A percentile compares a stretch with the other conserved stretches of the same genome.
Evolutionary conservation across 306 rosid genomes (phyloP).

Genomic region (Cucumis hystrix): DNA sequence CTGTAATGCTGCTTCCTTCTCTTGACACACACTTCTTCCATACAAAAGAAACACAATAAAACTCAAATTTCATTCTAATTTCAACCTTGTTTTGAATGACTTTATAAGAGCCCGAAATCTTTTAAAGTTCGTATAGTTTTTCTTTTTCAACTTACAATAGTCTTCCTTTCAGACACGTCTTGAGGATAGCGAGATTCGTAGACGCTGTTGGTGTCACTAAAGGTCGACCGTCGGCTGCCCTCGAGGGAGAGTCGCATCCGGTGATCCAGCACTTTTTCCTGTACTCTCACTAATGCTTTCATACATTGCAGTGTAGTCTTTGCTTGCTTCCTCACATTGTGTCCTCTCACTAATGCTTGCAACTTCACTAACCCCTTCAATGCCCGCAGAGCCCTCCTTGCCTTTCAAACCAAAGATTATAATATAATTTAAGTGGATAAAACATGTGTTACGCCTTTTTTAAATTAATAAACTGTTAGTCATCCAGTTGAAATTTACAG

Average conservation of each 20-base stretch:
- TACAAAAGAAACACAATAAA: background rate
- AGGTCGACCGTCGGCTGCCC: slow-evolving; percentile 70
- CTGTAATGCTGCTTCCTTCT: slow-evolving; percentile 76
- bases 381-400: slow-evolving; percentile 89
- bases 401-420: slow-evolving; percentile 25
- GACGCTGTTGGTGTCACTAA: slow-evolving; percentile 60
- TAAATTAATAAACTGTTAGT: no score
- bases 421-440: no score
- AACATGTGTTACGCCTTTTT: no score
- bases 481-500: no score
- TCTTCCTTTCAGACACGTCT: slow-evolving; percentile 68
- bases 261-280: slow-evolving; percentile 74
- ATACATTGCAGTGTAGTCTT: slow-evolving; percentile 87
- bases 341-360: slow-evolving; percentile 94
- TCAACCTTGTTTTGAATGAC: no score
- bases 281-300: slow-evolving; percentile 90
- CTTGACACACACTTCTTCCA: slow-evolving; percentile 33
- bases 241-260: slow-evolving; percentile 66
- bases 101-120: no score
- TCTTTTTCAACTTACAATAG: slow-evolving; percentile 35
- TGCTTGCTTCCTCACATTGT: slow-evolving; percentile 90
- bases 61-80: no score
- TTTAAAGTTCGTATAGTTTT: no score
- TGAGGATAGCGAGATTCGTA: slow-evolving; percentile 67
- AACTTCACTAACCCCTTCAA: slow-evolving; percentile 85